Percentiles rank a stretch among this genome's conserved stretches.
Conservation (phyloP, 306 rosid species). For the Cercis canadensis region DNA sequence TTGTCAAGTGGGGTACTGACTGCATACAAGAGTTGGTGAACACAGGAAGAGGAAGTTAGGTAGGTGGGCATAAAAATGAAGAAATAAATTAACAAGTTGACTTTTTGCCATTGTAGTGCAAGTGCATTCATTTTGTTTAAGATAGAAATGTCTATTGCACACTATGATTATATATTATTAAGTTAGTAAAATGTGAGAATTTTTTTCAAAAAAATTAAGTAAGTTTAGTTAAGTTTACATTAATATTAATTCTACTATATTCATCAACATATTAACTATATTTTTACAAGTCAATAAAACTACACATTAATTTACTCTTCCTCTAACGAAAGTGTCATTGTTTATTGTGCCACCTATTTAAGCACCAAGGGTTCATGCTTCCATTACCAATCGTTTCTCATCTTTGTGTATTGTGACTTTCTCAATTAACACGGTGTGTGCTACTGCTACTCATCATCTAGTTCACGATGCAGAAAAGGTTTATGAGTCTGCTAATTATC, state of each 20-base stretch:
- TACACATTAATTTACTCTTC: too few relatives aligned
- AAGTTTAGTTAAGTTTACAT: too few relatives aligned
- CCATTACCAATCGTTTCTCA: slow-evolving; percentile 2
- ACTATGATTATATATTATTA: too few relatives aligned
- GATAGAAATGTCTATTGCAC: too few relatives aligned
- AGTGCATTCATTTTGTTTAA: background rate
- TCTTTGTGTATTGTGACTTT: background rate
- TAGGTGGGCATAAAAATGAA: slow-evolving; percentile 25
- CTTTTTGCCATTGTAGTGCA: slow-evolving; percentile 24
- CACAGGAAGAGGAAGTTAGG: slow-evolving; percentile 35
- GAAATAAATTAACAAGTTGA: slow-evolving; percentile 44
- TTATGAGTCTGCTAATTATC: slow-evolving; percentile 18
- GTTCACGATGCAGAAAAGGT: slow-evolving; percentile 40
- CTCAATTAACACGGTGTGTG: slow-evolving; percentile 1
- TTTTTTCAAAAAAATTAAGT: too few relatives aligned
- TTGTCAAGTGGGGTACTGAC: too few relatives aligned
- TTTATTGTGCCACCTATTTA: slow-evolving; percentile 38
- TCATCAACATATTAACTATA: too few relatives aligned
- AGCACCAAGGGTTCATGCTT: slow-evolving; percentile 17
- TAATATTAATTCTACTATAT: too few relatives aligned
- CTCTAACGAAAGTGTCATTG: background rate
- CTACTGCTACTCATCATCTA: background rate
- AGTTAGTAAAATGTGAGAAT: too few relatives aligned
- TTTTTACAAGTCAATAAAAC: too few relatives aligned
- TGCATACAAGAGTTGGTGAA: too few relatives aligned